phyloP scores from a whole-genome alignment of 768 basidiomycete genomes.

The Gloeostereum incarnatum region DNA sequence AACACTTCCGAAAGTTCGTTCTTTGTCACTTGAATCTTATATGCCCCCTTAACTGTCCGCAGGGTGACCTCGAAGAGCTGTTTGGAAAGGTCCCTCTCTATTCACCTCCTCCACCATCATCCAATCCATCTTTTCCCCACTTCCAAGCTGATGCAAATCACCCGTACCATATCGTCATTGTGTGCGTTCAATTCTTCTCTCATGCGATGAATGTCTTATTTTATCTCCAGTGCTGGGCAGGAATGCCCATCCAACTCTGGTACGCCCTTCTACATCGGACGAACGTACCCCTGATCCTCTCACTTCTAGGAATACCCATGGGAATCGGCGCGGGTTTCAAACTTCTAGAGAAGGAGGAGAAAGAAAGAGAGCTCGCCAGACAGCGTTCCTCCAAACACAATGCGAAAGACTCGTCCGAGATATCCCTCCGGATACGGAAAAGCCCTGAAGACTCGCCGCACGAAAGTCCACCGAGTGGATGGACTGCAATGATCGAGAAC shows the following conservation, averaged over 20 bases:
- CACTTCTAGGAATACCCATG: slow-evolving; percentile 56
- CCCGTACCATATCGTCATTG: slow-evolving; percentile 71
- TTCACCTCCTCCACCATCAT: slow-evolving; percentile 15
- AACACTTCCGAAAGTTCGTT: slow-evolving; percentile 58
- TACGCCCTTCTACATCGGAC: slow-evolving; percentile 12
- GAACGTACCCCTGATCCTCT: not conserved
- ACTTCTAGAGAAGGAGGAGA: slow-evolving; percentile 44
- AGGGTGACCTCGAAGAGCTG: slow-evolving; percentile 71
- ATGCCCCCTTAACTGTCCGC: slow-evolving; percentile 6
- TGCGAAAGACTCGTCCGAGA: slow-evolving; percentile 28
- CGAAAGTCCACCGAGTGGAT: slow-evolving; percentile 36
- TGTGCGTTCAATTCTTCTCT: slow-evolving; percentile 34
- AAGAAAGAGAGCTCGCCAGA: slow-evolving; percentile 26
- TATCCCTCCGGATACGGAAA: slow-evolving; percentile 17
- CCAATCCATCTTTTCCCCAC: slow-evolving; percentile 28
- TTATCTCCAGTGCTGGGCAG: slow-evolving; percentile 43
- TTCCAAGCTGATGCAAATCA: slow-evolving; percentile 45
- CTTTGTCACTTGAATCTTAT: not conserved
- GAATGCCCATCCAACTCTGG: slow-evolving; percentile 81
- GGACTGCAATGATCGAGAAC: slow-evolving; percentile 71
- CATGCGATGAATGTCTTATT: not conserved
- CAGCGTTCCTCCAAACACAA: slow-evolving; percentile 21
- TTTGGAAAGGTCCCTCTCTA: slow-evolving; percentile 51
- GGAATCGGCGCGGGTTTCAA: slow-evolving; percentile 73
- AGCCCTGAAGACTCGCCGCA: slow-evolving; percentile 24